Evolutionary conservation across 225 moss, liverwort and hornwort species (phyloP).

Genomic region (Climacium dendroides): DNA sequence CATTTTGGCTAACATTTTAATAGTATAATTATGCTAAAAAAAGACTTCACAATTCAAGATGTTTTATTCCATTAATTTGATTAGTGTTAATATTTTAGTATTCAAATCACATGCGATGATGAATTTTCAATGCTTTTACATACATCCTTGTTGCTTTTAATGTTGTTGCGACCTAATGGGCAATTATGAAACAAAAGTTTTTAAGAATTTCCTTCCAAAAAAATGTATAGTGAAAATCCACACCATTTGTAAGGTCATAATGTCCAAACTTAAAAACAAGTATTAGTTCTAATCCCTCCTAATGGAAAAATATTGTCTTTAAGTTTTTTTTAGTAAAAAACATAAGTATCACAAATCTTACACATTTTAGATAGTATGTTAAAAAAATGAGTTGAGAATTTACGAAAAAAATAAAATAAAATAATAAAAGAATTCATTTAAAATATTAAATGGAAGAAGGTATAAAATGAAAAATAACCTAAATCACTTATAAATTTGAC

Average conservation of each 20-base stretch:
- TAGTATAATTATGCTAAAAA: not conserved
- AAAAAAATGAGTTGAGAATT: not conserved
- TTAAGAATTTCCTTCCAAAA: not conserved
- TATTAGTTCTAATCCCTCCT: not conserved
- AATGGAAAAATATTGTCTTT: not conserved
- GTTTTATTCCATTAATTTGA: not conserved
- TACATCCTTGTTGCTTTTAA: not conserved
- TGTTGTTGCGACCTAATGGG: fast-evolving
- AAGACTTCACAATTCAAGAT: not conserved
- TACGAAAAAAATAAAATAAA: not conserved
- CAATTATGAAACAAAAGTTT: not conserved
- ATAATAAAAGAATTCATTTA: not conserved
- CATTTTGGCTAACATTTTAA: not conserved
- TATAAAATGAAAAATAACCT: not conserved
- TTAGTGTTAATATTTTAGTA: not conserved
- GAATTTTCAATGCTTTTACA: not conserved
- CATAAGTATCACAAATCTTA: not conserved
- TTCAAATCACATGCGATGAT: too few species aligned
- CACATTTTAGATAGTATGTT: not conserved
- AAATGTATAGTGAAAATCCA: not conserved
- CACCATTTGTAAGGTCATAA: not conserved
- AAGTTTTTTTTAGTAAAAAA: not conserved
- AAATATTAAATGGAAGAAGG: not conserved
- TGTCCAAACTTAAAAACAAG: not conserved
- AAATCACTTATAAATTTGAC: not conserved